Percentiles rank a stretch among this genome's conserved stretches.
These are phyloP conservation scores for Xylariaceae sp. DNA, from an alignment of 2,329 filamentous ascomycete species.

Conservation along the genomic window DNA sequence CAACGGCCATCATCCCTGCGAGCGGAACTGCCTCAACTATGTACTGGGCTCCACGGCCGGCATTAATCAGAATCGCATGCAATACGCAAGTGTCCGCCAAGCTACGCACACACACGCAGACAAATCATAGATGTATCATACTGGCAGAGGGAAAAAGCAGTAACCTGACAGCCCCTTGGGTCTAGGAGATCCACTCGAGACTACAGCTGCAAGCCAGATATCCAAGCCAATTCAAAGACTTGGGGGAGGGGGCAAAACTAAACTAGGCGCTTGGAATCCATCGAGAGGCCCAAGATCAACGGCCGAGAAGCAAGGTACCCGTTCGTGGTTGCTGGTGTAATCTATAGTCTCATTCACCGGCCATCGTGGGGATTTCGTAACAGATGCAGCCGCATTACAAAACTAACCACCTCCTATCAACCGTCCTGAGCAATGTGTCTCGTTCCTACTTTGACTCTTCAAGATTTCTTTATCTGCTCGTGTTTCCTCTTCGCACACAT, in stretches of 20 bases:
- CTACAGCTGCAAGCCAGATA: conserved; percentile 8
- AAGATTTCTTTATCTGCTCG: conserved; percentile 28
- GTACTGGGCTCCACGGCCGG: conserved; percentile 6
- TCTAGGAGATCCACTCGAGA: conserved; percentile 9
- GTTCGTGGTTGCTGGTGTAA: conserved; percentile 15
- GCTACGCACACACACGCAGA: conserved; percentile 3
- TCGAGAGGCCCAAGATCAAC: conserved; percentile 14
- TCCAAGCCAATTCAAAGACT: conserved; percentile 8
- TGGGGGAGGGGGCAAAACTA: conserved; percentile 19
- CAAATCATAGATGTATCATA: conserved; percentile 9
- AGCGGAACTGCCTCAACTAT: conserved; percentile 19
- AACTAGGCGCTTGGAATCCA: conserved; percentile 14
- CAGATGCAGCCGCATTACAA: conserved; percentile 11
- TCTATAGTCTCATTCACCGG: conserved; percentile 17
- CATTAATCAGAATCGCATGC: conserved; percentile 22
- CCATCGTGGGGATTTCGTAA: conserved; percentile 11
- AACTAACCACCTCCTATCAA: conserved; percentile 8
- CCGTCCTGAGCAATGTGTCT: conserved; percentile 31
- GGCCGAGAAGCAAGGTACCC: conserved; percentile 22
- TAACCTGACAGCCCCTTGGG: conserved; percentile 8
- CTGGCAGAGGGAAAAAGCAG: conserved; percentile 6
- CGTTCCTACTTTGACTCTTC: conserved; percentile 28
- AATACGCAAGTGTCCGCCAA: conserved; percentile 24
- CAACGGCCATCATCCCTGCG: conserved; percentile 32
- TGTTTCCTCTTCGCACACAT: conserved; percentile 19